Conservation (phyloP, 2,329 filamentous ascomycete genomes). For the Mycogone perniciosa region DNA sequence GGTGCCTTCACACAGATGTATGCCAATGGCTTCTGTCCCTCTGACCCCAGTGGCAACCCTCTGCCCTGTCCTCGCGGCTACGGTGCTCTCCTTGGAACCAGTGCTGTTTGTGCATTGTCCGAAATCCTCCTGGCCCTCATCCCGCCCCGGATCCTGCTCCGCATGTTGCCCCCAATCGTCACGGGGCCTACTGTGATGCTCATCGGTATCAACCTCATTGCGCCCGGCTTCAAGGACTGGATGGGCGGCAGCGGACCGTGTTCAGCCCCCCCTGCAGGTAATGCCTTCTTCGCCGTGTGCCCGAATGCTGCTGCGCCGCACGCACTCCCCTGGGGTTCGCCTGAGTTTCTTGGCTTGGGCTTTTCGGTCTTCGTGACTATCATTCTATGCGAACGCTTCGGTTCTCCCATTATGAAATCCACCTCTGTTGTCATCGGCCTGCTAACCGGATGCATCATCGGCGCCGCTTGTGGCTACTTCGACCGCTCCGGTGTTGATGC, state of each 20-base stretch:
- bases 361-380: conserved; percentile 77
- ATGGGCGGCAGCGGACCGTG: conserved; percentile 64
- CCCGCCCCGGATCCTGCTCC: conserved; percentile 60
- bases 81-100: conserved; percentile 64
- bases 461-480: conserved; percentile 72
- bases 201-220: conserved; percentile 68
- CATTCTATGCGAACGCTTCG: conserved; percentile 73
- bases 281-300: conserved; percentile 53
- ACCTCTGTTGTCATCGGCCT: conserved; percentile 70
- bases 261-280: conserved; percentile 28
- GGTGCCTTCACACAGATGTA: conserved; percentile 76
- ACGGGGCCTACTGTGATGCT: conserved; percentile 64
- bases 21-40: conserved; percentile 59
- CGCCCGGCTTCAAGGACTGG: conserved; percentile 70
- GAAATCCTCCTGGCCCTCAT: conserved; percentile 72
- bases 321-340: conserved; percentile 68
- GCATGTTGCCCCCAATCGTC: conserved; percentile 72
- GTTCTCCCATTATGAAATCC: conserved; percentile 78
- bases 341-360: conserved; percentile 71
- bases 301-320: conserved; percentile 63
- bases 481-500: conserved; percentile 63
- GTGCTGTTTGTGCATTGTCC: conserved; percentile 57
- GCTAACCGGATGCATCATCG: conserved; percentile 70
- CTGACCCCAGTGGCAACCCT: conserved; percentile 53
- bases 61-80: conserved; percentile 72